phyloP scores from a whole-genome alignment of 768 basidiomycete genomes.

The Russula compacta region DNA sequence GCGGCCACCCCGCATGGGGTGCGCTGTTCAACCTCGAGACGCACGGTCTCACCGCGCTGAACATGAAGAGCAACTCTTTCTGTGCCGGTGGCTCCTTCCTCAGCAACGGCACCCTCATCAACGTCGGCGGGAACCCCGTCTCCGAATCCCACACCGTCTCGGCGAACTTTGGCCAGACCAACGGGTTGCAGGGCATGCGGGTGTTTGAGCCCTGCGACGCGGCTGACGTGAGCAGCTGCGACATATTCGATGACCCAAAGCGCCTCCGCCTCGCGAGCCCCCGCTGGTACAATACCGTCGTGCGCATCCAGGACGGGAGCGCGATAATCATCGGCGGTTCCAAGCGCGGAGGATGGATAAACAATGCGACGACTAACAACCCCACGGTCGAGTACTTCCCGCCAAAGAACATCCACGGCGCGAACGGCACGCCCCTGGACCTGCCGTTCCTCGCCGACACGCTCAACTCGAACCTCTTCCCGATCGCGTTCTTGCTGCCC shows the following conservation, averaged over 20 bases:
- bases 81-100: slow-evolving; percentile 78
- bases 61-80: slow-evolving; percentile 73
- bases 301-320: slow-evolving; percentile 68
- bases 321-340: slow-evolving; percentile 79
- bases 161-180: slow-evolving; percentile 65
- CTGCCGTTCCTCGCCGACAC: slow-evolving; percentile 59
- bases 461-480: slow-evolving; percentile 76
- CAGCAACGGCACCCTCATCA: slow-evolving; percentile 67
- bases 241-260: slow-evolving; percentile 55
- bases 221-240: slow-evolving; percentile 39
- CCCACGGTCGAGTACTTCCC: slow-evolving; percentile 79
- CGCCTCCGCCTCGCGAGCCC: slow-evolving; percentile 65
- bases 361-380: slow-evolving; percentile 72
- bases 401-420: slow-evolving; percentile 61
- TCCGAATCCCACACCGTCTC: slow-evolving; percentile 53
- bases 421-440: slow-evolving; percentile 57
- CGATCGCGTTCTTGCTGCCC: slow-evolving; percentile 64
- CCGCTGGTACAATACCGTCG: slow-evolving; percentile 71
- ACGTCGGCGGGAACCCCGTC: slow-evolving; percentile 76
- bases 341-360: slow-evolving; percentile 78
- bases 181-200: slow-evolving; percentile 68
- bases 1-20: slow-evolving; percentile 66
- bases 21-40: slow-evolving; percentile 63
- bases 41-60: slow-evolving; percentile 50
- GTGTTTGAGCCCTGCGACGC: slow-evolving; percentile 59